These are phyloP conservation scores for Bolboschoenoplectus hybrid DNA, from an alignment of 202 grass and related monocot species.

Conservation along the genomic window DNA sequence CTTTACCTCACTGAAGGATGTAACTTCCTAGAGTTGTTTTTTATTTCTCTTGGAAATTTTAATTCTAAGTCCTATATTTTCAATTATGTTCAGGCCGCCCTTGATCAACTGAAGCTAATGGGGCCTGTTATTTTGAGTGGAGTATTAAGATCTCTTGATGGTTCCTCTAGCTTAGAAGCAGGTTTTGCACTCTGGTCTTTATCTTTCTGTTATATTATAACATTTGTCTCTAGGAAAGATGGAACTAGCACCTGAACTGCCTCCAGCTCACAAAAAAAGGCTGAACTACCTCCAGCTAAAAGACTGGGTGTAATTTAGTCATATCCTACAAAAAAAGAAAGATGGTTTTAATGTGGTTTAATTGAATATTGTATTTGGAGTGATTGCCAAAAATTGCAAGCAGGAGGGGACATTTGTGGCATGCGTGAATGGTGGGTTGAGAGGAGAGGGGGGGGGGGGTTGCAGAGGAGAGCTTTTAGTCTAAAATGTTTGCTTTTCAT, in stretches of 20 bases:
- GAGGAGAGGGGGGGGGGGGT: background rate
- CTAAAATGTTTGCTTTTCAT: slow-evolving; percentile 16
- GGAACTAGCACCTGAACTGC: background rate
- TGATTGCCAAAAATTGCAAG: slow-evolving; percentile 7
- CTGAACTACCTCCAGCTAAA: background rate
- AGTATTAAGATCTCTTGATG: slow-evolving; percentile 94
- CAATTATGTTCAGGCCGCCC: slow-evolving; percentile 56
- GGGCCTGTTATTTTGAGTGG: slow-evolving; percentile 92
- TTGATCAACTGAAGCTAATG: slow-evolving; percentile 84
- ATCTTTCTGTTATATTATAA: slow-evolving; percentile 33
- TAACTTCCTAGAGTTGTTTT: background rate
- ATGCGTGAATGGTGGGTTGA: background rate
- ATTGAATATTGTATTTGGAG: slow-evolving; percentile 11
- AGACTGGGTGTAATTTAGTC: background rate
- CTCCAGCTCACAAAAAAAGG: background rate
- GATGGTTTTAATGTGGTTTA: background rate
- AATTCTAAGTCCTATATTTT: background rate
- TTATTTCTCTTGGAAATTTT: background rate
- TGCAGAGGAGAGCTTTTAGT: background rate
- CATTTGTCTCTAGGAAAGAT: background rate
- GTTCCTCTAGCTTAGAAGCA: slow-evolving; percentile 71
- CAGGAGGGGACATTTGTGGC: background rate
- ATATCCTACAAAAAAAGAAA: background rate
- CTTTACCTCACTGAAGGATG: slow-evolving; percentile 4
- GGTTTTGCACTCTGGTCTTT: slow-evolving; percentile 52